These are phyloP conservation scores for Yamadazyma nakazawae DNA, from an alignment of 805 yeast species.

Conservation along the genomic window DNA sequence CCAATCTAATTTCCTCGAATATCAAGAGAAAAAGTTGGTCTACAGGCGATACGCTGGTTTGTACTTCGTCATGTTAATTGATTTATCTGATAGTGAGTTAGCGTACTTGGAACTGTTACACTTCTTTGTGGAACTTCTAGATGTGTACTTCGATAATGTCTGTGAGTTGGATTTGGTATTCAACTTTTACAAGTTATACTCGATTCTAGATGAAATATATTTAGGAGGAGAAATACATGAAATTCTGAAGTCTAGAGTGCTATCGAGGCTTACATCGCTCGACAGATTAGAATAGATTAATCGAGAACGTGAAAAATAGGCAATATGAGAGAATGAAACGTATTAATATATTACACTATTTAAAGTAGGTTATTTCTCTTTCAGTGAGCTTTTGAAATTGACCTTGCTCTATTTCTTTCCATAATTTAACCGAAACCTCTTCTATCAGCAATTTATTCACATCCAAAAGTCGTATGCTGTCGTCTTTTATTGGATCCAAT, in stretches of 20 bases:
- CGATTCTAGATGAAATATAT: conserved; percentile 81
- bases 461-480: conserved; percentile 41
- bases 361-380: not conserved
- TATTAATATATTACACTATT: not conserved
- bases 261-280: conserved; percentile 61
- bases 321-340: not conserved
- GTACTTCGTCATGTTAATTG: conserved; percentile 82
- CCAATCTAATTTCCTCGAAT: conserved; percentile 78
- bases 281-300: conserved; percentile 52
- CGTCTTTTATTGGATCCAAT: conserved; percentile 26
- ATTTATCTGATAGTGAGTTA: conserved; percentile 76
- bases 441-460: conserved; percentile 61
- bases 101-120: conserved; percentile 82
- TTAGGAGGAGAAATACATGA: conserved; percentile 90
- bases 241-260: conserved; percentile 65
- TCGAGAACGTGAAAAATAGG: not conserved
- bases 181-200: conserved; percentile 81
- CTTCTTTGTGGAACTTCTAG: conserved; percentile 83
- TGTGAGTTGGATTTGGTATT: conserved; percentile 93
- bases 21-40: conserved; percentile 57
- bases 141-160: conserved; percentile 81
- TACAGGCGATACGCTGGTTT: conserved; percentile 91
- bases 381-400: conserved; percentile 5
- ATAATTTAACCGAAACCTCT: conserved; percentile 48
- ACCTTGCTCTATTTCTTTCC: conserved; percentile 27